A percentile compares a stretch with the other conserved stretches of the same genome.
Conservation (phyloP, 1,139 yeast species). For the Geotrichum citri-aurantii region DNA sequence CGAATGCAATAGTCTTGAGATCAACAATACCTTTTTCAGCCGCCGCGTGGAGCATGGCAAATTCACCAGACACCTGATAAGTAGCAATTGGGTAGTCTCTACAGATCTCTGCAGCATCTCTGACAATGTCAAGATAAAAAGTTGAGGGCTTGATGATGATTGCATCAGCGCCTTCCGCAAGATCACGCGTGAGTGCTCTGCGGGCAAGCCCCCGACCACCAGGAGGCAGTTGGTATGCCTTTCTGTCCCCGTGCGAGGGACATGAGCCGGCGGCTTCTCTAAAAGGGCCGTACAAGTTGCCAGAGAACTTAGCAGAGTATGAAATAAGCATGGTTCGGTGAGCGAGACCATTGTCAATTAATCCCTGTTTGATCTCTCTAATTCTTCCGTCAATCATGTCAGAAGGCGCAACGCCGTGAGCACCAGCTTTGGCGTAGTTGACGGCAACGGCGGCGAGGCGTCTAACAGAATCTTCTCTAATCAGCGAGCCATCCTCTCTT, state of each 20-base stretch:
- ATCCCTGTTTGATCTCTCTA: conserved; percentile 77
- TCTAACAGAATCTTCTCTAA: conserved; percentile 67
- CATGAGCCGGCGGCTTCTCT: conserved; percentile 94
- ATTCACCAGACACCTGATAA: conserved; percentile 96
- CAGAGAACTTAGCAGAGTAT: conserved; percentile 90
- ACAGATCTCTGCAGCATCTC: conserved; percentile 81
- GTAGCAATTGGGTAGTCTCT: conserved; percentile 85
- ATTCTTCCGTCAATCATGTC: conserved; percentile 98
- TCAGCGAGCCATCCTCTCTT: conserved; percentile 77
- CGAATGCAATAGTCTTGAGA: conserved; percentile 83
- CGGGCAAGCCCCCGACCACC: conserved; percentile 93
- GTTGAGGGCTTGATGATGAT: conserved; percentile 96
- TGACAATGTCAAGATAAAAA: conserved; percentile 82
- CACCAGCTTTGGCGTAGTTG: conserved; percentile 93
- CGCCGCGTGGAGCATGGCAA: conserved; percentile 97
- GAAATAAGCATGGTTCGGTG: conserved; percentile 88
- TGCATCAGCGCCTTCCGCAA: conserved; percentile 93
- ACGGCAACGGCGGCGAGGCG: conserved; percentile 94
- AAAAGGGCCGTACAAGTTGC: conserved; percentile 92
- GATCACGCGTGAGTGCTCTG: conserved; percentile 79
- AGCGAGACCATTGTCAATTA: conserved; percentile 77
- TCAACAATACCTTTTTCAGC: conserved; percentile 94
- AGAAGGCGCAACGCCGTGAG: conserved; percentile 92
- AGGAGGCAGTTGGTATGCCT: conserved; percentile 87
- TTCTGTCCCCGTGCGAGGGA: conserved; percentile 89